phyloP scores from a whole-genome alignment of 2,329 filamentous ascomycete genomes.

The Paecilomyces formosus region DNA sequence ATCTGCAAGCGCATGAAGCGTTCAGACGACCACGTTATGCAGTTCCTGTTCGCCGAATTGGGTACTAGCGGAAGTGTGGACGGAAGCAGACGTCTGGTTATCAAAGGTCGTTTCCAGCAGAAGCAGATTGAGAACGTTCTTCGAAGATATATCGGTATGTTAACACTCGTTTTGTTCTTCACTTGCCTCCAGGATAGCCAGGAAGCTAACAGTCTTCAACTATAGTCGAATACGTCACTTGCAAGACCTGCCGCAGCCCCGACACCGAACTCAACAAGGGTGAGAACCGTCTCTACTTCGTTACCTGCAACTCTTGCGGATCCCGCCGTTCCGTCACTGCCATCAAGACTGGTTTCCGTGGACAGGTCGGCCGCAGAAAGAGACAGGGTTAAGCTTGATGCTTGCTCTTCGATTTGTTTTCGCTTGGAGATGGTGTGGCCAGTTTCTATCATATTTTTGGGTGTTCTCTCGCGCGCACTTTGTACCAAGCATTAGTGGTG shows the following conservation, averaged over 20 bases:
- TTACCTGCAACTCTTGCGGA: conserved; percentile 87
- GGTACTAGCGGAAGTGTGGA: conserved; percentile 95
- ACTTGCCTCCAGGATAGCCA: neutral
- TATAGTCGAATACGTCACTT: conserved; percentile 89
- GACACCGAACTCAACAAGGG: conserved; percentile 97
- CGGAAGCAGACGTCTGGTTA: conserved; percentile 84
- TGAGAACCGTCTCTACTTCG: conserved; percentile 98
- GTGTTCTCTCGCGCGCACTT: neutral
- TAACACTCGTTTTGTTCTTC: neutral
- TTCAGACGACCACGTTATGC: conserved; percentile 93
- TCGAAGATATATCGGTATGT: conserved; percentile 85
- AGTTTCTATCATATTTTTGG: conserved; percentile 4
- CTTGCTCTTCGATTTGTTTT: conserved; percentile 2
- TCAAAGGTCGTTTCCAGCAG: conserved; percentile 99
- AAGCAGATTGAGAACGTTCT: conserved; percentile 98
- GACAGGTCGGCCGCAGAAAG: conserved; percentile 97
- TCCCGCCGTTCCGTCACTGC: conserved; percentile 83
- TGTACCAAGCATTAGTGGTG: neutral
- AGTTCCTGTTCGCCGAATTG: conserved; percentile 96
- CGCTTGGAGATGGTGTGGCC: conserved; percentile 3
- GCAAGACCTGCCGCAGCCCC: conserved; percentile 93
- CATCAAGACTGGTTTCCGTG: conserved; percentile 99
- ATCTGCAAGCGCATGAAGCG: conserved; percentile 99
- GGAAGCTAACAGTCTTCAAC: conserved; percentile 1
- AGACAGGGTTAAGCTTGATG: conserved; percentile 66